Evolutionary conservation across 805 yeast genomes (phyloP).

Genomic region (Candida verbasci): DNA sequence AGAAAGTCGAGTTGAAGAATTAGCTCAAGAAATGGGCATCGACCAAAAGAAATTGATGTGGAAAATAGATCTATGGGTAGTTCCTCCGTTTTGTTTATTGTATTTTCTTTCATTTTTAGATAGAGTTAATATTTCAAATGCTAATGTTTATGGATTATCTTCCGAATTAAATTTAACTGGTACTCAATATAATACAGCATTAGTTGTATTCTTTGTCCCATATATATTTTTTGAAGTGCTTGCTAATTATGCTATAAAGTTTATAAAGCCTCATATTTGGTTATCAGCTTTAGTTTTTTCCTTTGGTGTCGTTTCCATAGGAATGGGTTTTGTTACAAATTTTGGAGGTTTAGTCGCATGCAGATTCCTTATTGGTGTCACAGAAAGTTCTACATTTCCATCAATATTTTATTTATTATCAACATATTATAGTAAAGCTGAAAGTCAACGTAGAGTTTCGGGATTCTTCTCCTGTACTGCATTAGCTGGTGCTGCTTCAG

Average conservation of each 20-base stretch:
- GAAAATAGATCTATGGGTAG: conserved; percentile 65
- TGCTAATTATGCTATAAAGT: conserved; percentile 58
- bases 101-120: conserved; percentile 77
- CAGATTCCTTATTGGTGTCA: conserved; percentile 61
- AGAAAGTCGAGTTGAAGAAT: conserved; percentile 13
- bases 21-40: conserved; percentile 37
- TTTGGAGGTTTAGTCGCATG: conserved; percentile 59
- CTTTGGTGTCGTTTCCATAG: conserved; percentile 63
- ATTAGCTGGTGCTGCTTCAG: conserved; percentile 76
- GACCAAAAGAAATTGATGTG: conserved; percentile 53
- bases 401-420: conserved; percentile 68
- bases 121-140: conserved; percentile 79
- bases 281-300: conserved; percentile 51
- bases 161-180: conserved; percentile 51
- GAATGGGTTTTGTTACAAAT: conserved; percentile 60
- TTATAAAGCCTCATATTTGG: conserved; percentile 62
- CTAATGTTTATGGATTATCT: conserved; percentile 66
- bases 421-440: conserved; percentile 59
- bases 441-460: conserved; percentile 66
- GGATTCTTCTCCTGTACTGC: conserved; percentile 69
- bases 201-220: conserved; percentile 70
- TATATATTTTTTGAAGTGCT: conserved; percentile 62
- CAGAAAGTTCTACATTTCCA: conserved; percentile 72
- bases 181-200: conserved; percentile 57
- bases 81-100: conserved; percentile 71